Conservation (phyloP, 495 filamentous ascomycete genomes). For the Penicillium subrubescens region DNA sequence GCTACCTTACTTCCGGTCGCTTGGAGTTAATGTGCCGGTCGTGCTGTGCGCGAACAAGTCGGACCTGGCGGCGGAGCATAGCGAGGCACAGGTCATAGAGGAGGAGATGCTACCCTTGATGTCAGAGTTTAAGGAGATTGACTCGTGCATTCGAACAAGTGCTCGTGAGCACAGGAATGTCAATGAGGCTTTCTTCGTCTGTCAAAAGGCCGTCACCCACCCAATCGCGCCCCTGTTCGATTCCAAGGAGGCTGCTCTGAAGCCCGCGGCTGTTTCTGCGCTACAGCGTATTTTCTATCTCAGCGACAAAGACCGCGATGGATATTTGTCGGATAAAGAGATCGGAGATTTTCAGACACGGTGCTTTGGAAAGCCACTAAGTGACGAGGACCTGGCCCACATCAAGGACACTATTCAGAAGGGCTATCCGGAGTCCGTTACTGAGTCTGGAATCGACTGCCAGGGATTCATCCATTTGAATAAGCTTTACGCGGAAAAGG, state of each 20-base stretch:
- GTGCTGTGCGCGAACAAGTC: slow-evolving; percentile 97
- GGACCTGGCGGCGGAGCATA: slow-evolving; percentile 71
- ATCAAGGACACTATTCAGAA: slow-evolving; percentile 85
- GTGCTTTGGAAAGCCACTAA: slow-evolving; percentile 84
- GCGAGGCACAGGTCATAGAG: slow-evolving; percentile 78
- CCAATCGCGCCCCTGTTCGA: slow-evolving; percentile 96
- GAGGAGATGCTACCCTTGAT: slow-evolving; percentile 99
- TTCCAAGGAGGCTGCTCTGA: slow-evolving; percentile 86
- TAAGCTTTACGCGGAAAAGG: slow-evolving; percentile 95
- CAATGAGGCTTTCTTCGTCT: slow-evolving; percentile 95
- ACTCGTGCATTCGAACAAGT: slow-evolving; percentile 94
- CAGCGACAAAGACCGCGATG: slow-evolving; percentile 94
- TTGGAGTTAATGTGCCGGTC: slow-evolving; percentile 98
- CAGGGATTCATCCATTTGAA: slow-evolving; percentile 85
- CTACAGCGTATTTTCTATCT: slow-evolving; percentile 91
- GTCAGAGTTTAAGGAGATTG: slow-evolving; percentile 98
- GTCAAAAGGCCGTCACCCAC: slow-evolving; percentile 97
- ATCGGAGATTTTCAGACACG: slow-evolving; percentile 87
- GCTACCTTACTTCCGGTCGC: slow-evolving; percentile 94
- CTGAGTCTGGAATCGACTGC: slow-evolving; percentile 74
- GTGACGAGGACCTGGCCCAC: slow-evolving; percentile 75
- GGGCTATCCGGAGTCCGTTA: slow-evolving; percentile 60
- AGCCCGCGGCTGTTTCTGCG: slow-evolving; percentile 84
- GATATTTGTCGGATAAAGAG: slow-evolving; percentile 87
- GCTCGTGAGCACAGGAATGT: slow-evolving; percentile 94